Evolutionary conservation across 2,329 filamentous ascomycete genomes (phyloP), one percentile per base, ranked within the genome.

Genomic region (Stagonosporopsis tanaceti): DNA sequence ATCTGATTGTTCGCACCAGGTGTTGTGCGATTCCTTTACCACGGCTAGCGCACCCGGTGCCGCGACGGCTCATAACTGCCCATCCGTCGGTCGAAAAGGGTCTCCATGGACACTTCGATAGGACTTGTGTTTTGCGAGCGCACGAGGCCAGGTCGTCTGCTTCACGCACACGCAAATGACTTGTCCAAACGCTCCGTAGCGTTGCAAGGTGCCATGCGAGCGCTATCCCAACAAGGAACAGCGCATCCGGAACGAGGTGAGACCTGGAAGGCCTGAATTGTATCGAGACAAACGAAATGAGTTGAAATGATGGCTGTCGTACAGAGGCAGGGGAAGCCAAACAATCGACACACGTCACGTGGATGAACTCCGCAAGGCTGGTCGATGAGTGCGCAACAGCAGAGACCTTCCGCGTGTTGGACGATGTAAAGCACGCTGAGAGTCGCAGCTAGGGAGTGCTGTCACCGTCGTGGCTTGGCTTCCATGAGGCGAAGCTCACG

Each of bases 1-100:
- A 56, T 48, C 52, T 15, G 52, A 45, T 52, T 55, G 57, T 52
- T 40, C 34, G 20, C 37, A 50, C 48, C 24, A 47, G 41, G 22
- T 20, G 4, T 40, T 34, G 32, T 25, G 48, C 51, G 50, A 24
- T 41, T 35, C 30, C 50, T 47, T 39, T 32, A 50, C 14, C 35
- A 34, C 40, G 41, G 56, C 30, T 32, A 30, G 11, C 28, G 11
- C 20, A 34, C 15, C 57, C 44, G 42, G 4, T 34, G 32, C 45
- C 41, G 46, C 56, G 47, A 15, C 51, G 22, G 28, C n/a, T 25
- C 24, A 25, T 22, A 45, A 41, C 35, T n/a, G 35, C 32, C 28
- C 34, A 39, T 38, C 17, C 12, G n/a, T 27, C 25, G 9, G 9
- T n/a, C 9, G 37, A 34, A 22, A 37, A 38, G 32, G 42, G 22